Conservation (phyloP, 768 basidiomycete genomes). For the Dentipellis sp. region DNA sequence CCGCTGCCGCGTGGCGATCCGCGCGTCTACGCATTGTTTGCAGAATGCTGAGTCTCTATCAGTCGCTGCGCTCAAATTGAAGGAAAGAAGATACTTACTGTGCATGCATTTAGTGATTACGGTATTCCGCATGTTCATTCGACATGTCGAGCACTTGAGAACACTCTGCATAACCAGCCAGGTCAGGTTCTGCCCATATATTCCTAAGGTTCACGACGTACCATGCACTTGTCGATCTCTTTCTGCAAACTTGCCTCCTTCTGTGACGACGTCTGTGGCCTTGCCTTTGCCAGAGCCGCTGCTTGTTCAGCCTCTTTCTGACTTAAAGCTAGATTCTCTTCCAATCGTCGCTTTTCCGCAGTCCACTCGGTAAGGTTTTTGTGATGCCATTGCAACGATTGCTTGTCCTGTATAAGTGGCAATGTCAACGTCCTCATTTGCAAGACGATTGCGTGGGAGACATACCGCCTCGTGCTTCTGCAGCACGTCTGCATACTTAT, state of each 20-base stretch:
- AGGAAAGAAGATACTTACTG: conserved; percentile 42
- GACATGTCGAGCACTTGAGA: conserved; percentile 86
- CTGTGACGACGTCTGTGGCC: conserved; percentile 18
- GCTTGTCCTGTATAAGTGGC: neutral
- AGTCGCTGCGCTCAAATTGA: neutral
- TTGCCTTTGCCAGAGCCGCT: conserved; percentile 28
- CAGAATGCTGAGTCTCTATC: conserved; percentile 57
- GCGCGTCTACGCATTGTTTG: conserved; percentile 75
- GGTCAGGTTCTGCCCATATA: neutral
- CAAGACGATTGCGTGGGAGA: neutral
- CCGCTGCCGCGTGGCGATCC: conserved; percentile 81
- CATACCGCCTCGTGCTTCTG: conserved; percentile 22
- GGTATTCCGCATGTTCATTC: conserved; percentile 63
- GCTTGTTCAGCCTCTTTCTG: conserved; percentile 27
- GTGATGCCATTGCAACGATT: conserved; percentile 18
- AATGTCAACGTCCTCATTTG: conserved; percentile 8
- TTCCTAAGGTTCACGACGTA: conserved; percentile 20
- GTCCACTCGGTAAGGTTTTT: conserved; percentile 28
- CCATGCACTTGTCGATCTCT: conserved; percentile 53
- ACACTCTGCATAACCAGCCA: conserved; percentile 42
- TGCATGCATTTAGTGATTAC: conserved; percentile 88
- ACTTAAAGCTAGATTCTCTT: neutral
- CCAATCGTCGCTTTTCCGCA: conserved; percentile 1
- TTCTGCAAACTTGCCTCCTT: conserved; percentile 31
- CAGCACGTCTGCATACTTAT: conserved; percentile 19